Evolutionary conservation across 1,139 yeast genomes (phyloP).

Genomic region (Scheffersomyces titani): DNA sequence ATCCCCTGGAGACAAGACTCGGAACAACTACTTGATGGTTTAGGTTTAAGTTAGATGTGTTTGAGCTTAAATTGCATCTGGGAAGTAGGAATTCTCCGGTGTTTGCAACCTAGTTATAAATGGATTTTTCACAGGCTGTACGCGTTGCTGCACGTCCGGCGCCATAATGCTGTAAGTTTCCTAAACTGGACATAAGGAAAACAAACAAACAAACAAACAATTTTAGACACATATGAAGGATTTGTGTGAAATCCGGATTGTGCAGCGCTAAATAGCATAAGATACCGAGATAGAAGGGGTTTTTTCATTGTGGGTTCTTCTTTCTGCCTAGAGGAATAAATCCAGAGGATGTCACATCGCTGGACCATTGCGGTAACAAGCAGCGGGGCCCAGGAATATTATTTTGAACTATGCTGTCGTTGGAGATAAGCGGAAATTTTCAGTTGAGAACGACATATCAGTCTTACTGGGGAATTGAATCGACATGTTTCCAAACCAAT

Average conservation of each 20-base stretch:
- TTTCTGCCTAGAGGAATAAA: not conserved
- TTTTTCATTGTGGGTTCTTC: not conserved
- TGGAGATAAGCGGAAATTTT: not conserved
- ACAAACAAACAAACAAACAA: not conserved
- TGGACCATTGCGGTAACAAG: not conserved
- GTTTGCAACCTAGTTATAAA: not conserved
- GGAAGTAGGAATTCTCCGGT: not conserved
- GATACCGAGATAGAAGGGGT: not conserved
- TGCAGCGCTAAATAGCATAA: not conserved
- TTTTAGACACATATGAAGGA: not conserved
- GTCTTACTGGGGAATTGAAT: not conserved
- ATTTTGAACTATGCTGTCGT: not conserved
- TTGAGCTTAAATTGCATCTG: not conserved
- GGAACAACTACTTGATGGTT: not conserved
- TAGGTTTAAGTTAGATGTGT: not conserved
- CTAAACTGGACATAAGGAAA: not conserved
- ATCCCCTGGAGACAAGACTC: not conserved
- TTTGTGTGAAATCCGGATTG: not conserved
- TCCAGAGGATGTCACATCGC: not conserved
- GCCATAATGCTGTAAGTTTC: not conserved
- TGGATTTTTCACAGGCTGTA: not conserved
- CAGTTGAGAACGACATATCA: not conserved
- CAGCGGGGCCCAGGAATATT: not conserved
- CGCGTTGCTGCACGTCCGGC: not conserved
- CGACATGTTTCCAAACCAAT: not conserved